Evolutionary conservation across 1,139 yeast species (phyloP).

Genomic region (Yamadazyma buinensis): DNA sequence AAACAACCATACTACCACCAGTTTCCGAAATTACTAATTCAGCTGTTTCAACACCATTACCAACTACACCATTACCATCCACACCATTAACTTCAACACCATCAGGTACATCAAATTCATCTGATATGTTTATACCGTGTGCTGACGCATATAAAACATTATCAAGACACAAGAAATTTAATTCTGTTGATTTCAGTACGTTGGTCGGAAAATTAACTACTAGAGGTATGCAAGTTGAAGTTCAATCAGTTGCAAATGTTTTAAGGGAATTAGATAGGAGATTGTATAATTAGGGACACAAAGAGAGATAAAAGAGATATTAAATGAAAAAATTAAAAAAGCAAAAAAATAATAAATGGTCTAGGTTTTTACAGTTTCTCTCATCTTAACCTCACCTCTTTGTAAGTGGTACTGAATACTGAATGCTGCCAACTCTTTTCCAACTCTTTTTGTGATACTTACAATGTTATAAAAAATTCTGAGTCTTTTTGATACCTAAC

Average conservation of each 20-base stretch:
- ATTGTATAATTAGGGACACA: constrained; percentile 38
- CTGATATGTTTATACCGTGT: constrained; percentile 72
- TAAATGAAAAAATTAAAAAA: too few species aligned
- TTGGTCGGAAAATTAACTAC: constrained; percentile 75
- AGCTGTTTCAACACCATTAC: constrained; percentile 2
- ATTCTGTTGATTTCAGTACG: constrained; percentile 66
- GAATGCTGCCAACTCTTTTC: too few species aligned
- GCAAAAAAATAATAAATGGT: too few species aligned
- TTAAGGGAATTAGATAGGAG: constrained; percentile 74
- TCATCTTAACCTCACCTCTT: too few species aligned
- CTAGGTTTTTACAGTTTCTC: too few species aligned
- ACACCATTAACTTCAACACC: too few species aligned
- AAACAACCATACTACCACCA: background rate
- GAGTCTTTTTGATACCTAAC: too few species aligned
- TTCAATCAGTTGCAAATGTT: constrained; percentile 79
- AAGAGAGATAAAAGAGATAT: background rate
- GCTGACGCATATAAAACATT: constrained; percentile 85
- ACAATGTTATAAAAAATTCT: too few species aligned
- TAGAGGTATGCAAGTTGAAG: constrained; percentile 86
- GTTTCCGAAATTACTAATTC: constrained; percentile 1
- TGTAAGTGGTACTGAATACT: too few species aligned
- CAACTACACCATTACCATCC: constrained; percentile 7
- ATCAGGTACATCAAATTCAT: constrained; percentile 3
- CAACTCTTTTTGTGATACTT: too few species aligned
- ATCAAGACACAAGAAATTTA: constrained; percentile 74